Conservation (phyloP, 306 rosid species). For the Inga leiocalycina region DNA sequence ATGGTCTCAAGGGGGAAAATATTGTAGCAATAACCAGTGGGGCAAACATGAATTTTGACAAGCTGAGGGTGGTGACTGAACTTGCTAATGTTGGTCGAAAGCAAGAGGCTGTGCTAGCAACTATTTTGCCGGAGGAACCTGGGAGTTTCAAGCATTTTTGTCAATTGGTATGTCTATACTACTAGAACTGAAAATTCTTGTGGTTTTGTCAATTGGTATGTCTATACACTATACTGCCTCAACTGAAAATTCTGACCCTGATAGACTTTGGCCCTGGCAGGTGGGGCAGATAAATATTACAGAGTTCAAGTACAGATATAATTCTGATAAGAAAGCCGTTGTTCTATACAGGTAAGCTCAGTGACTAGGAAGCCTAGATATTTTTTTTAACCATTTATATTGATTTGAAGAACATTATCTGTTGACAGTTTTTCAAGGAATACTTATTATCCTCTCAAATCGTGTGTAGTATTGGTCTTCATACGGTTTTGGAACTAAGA, state of each 20-base stretch:
- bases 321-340: constrained; percentile 59
- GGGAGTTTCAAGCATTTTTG: constrained; percentile 88
- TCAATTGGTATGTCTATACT: constrained; percentile 62
- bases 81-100: constrained; percentile 94
- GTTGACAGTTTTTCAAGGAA: background rate
- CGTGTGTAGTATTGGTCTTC: constrained; percentile 80
- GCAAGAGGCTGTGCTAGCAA: constrained; percentile 89
- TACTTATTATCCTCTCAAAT: constrained; percentile 13
- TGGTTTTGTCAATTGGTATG: background rate
- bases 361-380: background rate
- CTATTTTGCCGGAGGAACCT: constrained; percentile 75
- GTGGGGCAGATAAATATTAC: constrained; percentile 85
- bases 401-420: constrained; percentile 2
- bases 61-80: constrained; percentile 84
- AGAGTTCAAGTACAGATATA: constrained; percentile 86
- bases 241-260: constrained; percentile 3
- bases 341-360: constrained; percentile 79
- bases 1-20: constrained; percentile 81
- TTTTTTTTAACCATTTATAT: background rate
- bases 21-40: constrained; percentile 91
- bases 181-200: constrained; percentile 11
- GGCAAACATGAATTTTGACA: constrained; percentile 98
- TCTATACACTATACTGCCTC: background rate
- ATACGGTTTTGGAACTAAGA: constrained; percentile 68
- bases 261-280: constrained; percentile 44